These are phyloP conservation scores for Phytophthora idaei DNA, from an alignment of 352 stramenopile genomes.

Conservation along the genomic window DNA sequence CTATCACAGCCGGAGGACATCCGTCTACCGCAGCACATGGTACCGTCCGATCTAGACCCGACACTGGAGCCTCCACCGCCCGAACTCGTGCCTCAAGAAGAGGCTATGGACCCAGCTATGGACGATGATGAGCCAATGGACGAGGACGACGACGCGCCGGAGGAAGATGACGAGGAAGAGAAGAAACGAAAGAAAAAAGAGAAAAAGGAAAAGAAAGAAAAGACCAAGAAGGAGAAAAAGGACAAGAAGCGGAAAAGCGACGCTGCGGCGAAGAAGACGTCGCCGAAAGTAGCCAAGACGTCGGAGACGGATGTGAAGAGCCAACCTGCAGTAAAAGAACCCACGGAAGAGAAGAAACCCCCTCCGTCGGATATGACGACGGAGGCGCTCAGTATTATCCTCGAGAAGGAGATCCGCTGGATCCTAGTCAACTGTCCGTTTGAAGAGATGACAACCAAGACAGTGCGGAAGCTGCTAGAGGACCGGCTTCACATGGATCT, in stretches of 20 bases:
- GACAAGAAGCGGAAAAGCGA: conserved; percentile 48
- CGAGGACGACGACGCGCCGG: conserved; percentile 21
- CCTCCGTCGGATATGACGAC: conserved; percentile 37
- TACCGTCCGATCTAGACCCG: conserved; percentile 84
- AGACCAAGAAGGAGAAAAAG: conserved; percentile 23
- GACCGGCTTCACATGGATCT: conserved; percentile 74
- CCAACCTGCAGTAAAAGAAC: conserved; percentile 9
- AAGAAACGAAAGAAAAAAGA: conserved; percentile 21
- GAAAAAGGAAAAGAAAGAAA: conserved; percentile 44
- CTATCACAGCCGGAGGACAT: conserved; percentile 77
- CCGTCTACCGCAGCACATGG: conserved; percentile 74
- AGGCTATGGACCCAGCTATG: conserved; percentile 23
- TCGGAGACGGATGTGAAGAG: conserved; percentile 48
- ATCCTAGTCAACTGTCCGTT: conserved; percentile 80
- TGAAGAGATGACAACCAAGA: conserved; percentile 88
- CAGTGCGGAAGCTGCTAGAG: conserved; percentile 74
- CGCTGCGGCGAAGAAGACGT: conserved; percentile 12
- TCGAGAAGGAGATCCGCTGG: conserved; percentile 84
- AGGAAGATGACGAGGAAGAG: conserved; percentile 20
- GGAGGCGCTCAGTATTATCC: conserved; percentile 52
- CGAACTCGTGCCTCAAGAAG: conserved; percentile 25
- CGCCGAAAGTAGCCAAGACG: conserved; percentile 58
- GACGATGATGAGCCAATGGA: conserved; percentile 29
- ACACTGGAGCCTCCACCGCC: conserved; percentile 67
- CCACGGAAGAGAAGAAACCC: conserved; percentile 28